Evolutionary conservation across 768 basidiomycete genomes (phyloP).

Genomic region (Tylopilus felleus): DNA sequence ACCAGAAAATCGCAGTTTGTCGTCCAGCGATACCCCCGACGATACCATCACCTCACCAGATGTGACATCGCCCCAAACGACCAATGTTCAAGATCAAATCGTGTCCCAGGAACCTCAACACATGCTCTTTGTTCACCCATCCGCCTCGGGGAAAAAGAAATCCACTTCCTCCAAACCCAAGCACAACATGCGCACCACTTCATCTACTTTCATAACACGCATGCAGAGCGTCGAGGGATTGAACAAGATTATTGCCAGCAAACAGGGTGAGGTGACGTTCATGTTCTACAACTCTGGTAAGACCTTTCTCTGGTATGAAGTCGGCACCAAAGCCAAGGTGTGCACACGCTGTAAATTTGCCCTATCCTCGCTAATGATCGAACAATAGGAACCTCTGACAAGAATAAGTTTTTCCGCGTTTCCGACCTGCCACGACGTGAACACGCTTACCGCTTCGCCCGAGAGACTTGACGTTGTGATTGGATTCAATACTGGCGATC

Average conservation of each 20-base stretch:
- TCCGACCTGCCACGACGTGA: constrained; percentile 91
- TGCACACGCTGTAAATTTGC: constrained; percentile 10
- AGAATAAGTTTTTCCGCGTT: constrained; percentile 81
- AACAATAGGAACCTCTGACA: constrained; percentile 76
- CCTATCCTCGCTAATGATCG: constrained; percentile 7
- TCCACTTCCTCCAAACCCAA: constrained; percentile 69
- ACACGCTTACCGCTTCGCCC: constrained; percentile 68
- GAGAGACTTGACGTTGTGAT: constrained; percentile 85
- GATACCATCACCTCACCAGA: constrained; percentile 48
- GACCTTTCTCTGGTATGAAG: constrained; percentile 83
- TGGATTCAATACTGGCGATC: constrained; percentile 92
- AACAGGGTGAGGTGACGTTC: constrained; percentile 83
- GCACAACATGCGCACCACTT: constrained; percentile 86
- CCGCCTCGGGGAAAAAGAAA: constrained; percentile 54
- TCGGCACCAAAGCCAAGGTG: constrained; percentile 83
- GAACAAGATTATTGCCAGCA: constrained; percentile 64
- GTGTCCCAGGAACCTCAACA: constrained; percentile 37
- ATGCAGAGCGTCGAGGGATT: constrained; percentile 80
- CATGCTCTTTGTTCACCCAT: constrained; percentile 58
- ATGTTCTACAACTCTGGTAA: constrained; percentile 87
- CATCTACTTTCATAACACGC: constrained; percentile 88
- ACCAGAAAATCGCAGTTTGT: constrained; percentile 64
- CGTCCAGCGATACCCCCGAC: constrained; percentile 79
- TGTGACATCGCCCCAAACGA: constrained; percentile 31
- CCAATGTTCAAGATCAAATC: constrained; percentile 33